phyloP scores from a whole-genome alignment of 2,329 filamentous ascomycete genomes.

The Talaromyces sp. region DNA sequence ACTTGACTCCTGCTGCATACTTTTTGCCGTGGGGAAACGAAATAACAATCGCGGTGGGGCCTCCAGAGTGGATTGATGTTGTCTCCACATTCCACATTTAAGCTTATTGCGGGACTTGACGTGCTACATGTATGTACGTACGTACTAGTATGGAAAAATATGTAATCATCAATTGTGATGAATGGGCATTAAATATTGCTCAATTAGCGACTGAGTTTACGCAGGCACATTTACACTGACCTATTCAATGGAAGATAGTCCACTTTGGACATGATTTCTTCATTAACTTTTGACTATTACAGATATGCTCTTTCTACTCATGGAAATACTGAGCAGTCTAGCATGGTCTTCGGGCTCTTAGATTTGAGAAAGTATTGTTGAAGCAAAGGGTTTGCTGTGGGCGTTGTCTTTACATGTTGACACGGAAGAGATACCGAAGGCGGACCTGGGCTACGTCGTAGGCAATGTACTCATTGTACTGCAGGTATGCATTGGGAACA shows the following conservation, averaged over 20 bases:
- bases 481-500: conserved; percentile 8
- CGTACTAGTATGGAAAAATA: too few species aligned
- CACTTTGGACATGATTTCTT: too few species aligned
- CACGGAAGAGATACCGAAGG: conserved; percentile 40
- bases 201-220: too few species aligned
- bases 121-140: too few species aligned
- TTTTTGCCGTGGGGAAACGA: neutral
- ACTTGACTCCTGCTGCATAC: neutral
- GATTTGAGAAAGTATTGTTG: neutral
- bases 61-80: neutral
- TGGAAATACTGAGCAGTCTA: neutral
- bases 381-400: too few species aligned
- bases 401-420: conserved; percentile 27
- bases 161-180: too few species aligned
- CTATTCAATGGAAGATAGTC: too few species aligned
- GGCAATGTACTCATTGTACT: conserved; percentile 46
- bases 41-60: neutral
- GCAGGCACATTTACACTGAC: too few species aligned
- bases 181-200: too few species aligned
- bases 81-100: neutral
- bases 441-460: conserved; percentile 47
- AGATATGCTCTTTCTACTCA: neutral
- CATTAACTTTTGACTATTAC: neutral
- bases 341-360: neutral
- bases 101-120: neutral